Evolutionary conservation across 805 yeast genomes (phyloP).

Genomic region (Ogataea degrootiae): DNA sequence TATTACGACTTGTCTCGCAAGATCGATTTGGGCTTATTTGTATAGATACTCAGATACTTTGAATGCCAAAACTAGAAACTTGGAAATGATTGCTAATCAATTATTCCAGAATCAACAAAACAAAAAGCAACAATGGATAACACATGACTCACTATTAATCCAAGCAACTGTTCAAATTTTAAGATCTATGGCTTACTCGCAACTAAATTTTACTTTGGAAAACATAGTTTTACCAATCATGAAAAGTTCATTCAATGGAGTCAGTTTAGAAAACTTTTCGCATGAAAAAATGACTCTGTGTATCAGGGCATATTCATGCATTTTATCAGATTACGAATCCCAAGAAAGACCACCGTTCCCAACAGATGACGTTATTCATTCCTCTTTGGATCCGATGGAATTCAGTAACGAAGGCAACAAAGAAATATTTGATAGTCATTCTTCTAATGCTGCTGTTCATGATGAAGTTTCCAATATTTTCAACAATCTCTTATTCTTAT

Average conservation of each 20-base stretch:
- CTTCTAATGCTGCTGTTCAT: constrained; percentile 50
- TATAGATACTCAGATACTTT: constrained; percentile 84
- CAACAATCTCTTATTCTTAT: constrained; percentile 47
- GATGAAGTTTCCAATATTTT: constrained; percentile 66
- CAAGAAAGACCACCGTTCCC: constrained; percentile 73
- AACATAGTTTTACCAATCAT: constrained; percentile 70
- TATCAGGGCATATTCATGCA: constrained; percentile 65
- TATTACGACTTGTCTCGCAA: constrained; percentile 58
- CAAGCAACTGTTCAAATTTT: constrained; percentile 67
- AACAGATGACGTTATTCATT: constrained; percentile 40
- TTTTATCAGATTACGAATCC: constrained; percentile 56
- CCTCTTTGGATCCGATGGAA: constrained; percentile 31
- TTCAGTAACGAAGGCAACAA: constrained; percentile 29
- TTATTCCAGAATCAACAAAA: constrained; percentile 42
- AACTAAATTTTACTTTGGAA: constrained; percentile 75
- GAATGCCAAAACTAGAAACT: constrained; percentile 76
- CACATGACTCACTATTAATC: constrained; percentile 55
- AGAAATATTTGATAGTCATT: constrained; percentile 39
- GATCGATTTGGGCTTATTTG: constrained; percentile 86
- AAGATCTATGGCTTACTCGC: constrained; percentile 74
- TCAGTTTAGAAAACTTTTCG: constrained; percentile 52
- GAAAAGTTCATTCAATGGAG: constrained; percentile 53
- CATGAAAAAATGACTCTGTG: constrained; percentile 72
- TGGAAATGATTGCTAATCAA: constrained; percentile 60
- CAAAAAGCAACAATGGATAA: constrained; percentile 73